Evolutionary conservation across 2,329 filamentous ascomycete species (phyloP).

Genomic region (Helotiales sp.): DNA sequence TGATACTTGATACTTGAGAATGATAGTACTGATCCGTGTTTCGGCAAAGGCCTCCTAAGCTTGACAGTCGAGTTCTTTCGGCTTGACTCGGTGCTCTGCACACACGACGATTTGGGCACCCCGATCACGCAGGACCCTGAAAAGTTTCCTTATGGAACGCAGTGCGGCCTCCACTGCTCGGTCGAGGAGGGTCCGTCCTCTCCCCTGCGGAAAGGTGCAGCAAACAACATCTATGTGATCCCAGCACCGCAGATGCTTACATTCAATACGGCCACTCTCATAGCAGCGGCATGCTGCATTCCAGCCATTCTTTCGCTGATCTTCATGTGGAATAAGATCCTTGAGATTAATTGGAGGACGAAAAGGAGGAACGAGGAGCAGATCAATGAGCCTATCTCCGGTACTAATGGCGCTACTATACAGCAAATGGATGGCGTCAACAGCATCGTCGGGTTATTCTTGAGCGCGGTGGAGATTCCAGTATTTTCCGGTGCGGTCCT

Average conservation of each 20-base stretch:
- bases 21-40: no score
- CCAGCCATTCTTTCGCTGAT: slow-evolving; percentile 62
- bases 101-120: slow-evolving; percentile 38
- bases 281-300: slow-evolving; percentile 65
- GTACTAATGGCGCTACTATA: slow-evolving; percentile 55
- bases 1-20: no score
- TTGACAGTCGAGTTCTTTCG: slow-evolving; percentile 66
- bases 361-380: slow-evolving; percentile 30
- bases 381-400: slow-evolving; percentile 45
- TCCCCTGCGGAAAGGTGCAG: slow-evolving; percentile 53
- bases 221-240: slow-evolving; percentile 63
- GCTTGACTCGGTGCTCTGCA: slow-evolving; percentile 45
- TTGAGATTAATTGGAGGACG: slow-evolving; percentile 60
- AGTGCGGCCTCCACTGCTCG: slow-evolving; percentile 51
- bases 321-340: slow-evolving; percentile 64
- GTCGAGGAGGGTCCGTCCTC: slow-evolving; percentile 49
- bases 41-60: slow-evolving; percentile 53
- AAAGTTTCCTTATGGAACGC: slow-evolving; percentile 46
- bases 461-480: slow-evolving; percentile 57
- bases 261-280: slow-evolving; percentile 59
- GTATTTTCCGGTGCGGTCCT: slow-evolving; percentile 59
- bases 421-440: slow-evolving; percentile 55
- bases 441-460: slow-evolving; percentile 51
- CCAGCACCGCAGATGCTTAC: slow-evolving; percentile 55
- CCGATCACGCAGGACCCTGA: slow-evolving; percentile 38